Percentiles rank a stretch among this genome's conserved stretches.
Conservation (phyloP, 768 basidiomycete genomes). For the Favolaschia claudopus region DNA sequence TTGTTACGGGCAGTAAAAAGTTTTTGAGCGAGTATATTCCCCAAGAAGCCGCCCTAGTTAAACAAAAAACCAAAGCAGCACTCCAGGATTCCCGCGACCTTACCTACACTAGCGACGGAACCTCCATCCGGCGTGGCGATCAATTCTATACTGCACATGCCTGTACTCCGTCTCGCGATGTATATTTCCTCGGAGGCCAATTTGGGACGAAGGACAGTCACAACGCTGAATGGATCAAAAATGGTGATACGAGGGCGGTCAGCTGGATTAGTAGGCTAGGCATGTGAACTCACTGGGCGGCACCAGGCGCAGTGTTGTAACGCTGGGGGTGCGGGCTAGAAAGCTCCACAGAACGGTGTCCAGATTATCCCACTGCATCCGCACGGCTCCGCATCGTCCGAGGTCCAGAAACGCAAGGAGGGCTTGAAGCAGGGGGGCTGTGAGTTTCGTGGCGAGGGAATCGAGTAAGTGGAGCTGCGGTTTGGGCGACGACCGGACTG, state of each 20-base stretch:
- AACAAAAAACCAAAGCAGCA: neutral
- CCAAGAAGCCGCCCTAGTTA: neutral
- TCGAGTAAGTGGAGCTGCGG: too few species aligned
- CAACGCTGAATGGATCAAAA: conserved; percentile 1
- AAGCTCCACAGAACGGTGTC: too few species aligned
- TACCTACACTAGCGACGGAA: neutral
- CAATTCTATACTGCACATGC: conserved; percentile 2
- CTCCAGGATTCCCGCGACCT: neutral
- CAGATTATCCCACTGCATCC: neutral
- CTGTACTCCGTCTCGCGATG: neutral
- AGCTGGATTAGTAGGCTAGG: too few species aligned
- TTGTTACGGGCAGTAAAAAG: neutral
- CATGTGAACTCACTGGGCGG: too few species aligned
- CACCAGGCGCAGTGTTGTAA: too few species aligned
- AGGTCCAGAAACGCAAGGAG: too few species aligned
- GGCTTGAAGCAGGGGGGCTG: too few species aligned
- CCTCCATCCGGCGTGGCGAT: neutral
- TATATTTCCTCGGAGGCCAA: neutral
- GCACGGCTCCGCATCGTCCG: too few species aligned
- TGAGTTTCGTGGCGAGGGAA: too few species aligned
- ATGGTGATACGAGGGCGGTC: too few species aligned
- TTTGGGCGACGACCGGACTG: too few species aligned
- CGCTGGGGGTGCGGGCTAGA: too few species aligned
- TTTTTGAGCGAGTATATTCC: neutral
- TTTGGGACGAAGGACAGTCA: neutral